Evolutionary conservation across 352 stramenopile species (phyloP).

Genomic region (Phytophthora sansomeana): DNA sequence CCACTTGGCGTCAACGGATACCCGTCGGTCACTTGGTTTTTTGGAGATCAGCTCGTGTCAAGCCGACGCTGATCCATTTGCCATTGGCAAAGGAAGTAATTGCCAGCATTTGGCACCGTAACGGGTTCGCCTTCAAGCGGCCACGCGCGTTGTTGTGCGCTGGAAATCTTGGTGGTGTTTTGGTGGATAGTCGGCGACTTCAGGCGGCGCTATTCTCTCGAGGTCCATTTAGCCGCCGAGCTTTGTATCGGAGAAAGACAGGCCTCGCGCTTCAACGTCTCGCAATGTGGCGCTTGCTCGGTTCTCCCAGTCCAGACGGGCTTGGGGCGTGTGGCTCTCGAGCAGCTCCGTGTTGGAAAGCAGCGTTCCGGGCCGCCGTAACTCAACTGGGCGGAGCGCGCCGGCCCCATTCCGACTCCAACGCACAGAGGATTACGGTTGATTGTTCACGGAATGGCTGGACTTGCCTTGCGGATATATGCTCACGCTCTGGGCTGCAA

Average conservation of each 20-base stretch:
- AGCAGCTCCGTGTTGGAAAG: not conserved
- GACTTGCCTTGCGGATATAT: not conserved
- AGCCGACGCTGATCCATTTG: not conserved
- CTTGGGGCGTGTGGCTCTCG: slow-evolving; percentile 14
- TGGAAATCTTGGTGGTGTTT: not conserved
- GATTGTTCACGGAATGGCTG: not conserved
- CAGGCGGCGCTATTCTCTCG: slow-evolving; percentile 16
- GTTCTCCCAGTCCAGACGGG: slow-evolving; percentile 35
- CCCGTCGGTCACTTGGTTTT: no score
- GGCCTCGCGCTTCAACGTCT: slow-evolving; percentile 32
- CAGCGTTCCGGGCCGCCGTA: not conserved
- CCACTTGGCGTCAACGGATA: slow-evolving; percentile 21
- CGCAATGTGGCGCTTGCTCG: slow-evolving; percentile 25
- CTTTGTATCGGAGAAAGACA: slow-evolving; percentile 32
- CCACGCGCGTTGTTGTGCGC: not conserved
- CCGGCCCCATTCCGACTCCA: slow-evolving; percentile 6
- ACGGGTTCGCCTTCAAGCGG: not conserved
- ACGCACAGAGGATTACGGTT: not conserved
- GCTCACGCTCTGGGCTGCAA: slow-evolving; percentile 2
- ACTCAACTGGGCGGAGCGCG: slow-evolving; percentile 9
- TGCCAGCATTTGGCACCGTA: not conserved
- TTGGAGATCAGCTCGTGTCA: no score
- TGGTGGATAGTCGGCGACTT: slow-evolving; percentile 20
- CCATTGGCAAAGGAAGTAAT: not conserved
- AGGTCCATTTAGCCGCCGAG: slow-evolving; percentile 15